Conservation (phyloP, 73 alveolate genomes). For the Paraurostyla sp. region DNA sequence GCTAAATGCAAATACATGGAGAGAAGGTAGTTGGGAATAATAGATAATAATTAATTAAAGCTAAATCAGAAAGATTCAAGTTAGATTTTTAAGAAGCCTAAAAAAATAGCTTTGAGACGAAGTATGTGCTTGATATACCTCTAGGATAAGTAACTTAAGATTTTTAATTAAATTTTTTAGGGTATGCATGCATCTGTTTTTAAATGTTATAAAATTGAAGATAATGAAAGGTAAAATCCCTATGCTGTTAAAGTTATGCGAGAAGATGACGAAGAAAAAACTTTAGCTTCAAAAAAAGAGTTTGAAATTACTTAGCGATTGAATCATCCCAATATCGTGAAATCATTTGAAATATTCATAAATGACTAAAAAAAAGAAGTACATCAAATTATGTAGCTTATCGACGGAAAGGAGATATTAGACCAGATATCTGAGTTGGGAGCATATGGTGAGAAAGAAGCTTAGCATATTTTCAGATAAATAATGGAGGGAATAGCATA, state of each 20-base stretch:
- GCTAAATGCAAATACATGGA: conserved; percentile 5
- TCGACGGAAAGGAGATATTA: conserved; percentile 53
- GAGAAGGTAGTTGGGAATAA: neutral
- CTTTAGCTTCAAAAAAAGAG: conserved; percentile 39
- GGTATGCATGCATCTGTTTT: neutral
- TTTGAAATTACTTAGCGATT: conserved; percentile 43
- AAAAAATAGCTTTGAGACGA: neutral
- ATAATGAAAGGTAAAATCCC: neutral
- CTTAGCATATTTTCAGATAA: conserved; percentile 67
- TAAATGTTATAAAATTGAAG: neutral
- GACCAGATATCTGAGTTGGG: conserved; percentile 40
- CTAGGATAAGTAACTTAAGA: neutral
- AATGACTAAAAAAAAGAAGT: conserved; percentile 16
- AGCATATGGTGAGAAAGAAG: conserved; percentile 57
- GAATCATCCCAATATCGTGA: conserved; percentile 59
- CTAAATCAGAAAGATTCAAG: conserved; percentile 20
- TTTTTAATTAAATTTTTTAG: neutral
- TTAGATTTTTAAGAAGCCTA: neutral
- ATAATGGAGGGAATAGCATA: conserved; percentile 74
- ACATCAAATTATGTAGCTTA: conserved; percentile 59
- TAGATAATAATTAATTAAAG: neutral
- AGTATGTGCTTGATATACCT: neutral
- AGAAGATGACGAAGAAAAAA: conserved; percentile 62
- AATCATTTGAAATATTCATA: conserved; percentile 10
- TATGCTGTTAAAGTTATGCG: conserved; percentile 62